These are phyloP conservation scores for Phytopythium delawarense DNA, from an alignment of 352 stramenopile genomes.

Conservation along the genomic window DNA sequence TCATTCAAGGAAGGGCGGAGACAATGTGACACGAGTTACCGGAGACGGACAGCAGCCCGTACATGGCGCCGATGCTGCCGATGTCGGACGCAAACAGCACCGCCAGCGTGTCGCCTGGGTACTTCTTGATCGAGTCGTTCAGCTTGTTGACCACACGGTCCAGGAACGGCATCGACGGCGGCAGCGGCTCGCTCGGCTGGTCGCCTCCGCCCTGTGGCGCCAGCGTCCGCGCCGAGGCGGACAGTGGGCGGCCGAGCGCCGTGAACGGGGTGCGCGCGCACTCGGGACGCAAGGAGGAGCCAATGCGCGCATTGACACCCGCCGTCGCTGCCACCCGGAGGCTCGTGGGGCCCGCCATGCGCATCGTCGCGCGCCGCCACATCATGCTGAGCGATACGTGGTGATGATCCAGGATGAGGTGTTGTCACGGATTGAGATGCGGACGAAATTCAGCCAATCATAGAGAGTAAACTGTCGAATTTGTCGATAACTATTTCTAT, in stretches of 20 bases:
- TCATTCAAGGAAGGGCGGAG: background rate
- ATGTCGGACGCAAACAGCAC: slow-evolving; percentile 84
- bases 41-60: slow-evolving; percentile 57
- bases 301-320: background rate
- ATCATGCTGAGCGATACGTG: background rate
- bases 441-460: no score
- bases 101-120: slow-evolving; percentile 69
- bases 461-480: no score
- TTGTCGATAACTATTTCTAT: no score
- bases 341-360: background rate
- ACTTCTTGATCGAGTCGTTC: slow-evolving; percentile 70
- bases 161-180: slow-evolving; percentile 26
- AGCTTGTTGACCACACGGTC: slow-evolving; percentile 69
- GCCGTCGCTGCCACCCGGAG: background rate
- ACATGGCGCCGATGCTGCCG: slow-evolving; percentile 73
- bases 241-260: background rate
- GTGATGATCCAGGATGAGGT: no score
- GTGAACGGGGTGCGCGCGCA: background rate
- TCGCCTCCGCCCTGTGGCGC: background rate
- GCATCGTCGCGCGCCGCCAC: background rate
- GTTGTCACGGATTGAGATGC: no score
- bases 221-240: background rate
- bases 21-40: slow-evolving; percentile 15
- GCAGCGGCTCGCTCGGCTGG: background rate
- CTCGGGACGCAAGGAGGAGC: background rate